These are phyloP conservation scores for Prosopis cineraria DNA, from an alignment of 306 rosid genomes.

Conservation along the genomic window DNA sequence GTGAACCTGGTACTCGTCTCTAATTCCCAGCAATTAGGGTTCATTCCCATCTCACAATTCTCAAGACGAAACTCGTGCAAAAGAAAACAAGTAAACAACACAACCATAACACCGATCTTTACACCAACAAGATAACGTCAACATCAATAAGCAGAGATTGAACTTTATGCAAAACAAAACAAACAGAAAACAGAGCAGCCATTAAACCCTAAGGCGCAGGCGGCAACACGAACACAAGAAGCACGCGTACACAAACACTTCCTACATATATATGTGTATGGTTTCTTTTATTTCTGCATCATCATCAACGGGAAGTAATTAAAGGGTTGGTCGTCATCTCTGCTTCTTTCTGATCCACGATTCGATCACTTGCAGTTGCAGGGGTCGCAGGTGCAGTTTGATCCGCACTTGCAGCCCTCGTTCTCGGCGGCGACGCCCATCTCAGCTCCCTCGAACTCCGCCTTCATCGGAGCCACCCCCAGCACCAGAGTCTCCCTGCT, in stretches of 20 bases:
- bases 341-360: slow-evolving; percentile 32
- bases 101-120: background rate
- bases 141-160: slow-evolving; percentile 38
- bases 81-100: background rate
- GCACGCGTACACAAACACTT: background rate
- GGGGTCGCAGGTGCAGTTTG: slow-evolving; percentile 74
- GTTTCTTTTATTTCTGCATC: slow-evolving; percentile 26
- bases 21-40: too few species aligned
- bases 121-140: background rate
- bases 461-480: slow-evolving; percentile 55
- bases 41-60: background rate
- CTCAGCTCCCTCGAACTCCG: slow-evolving; percentile 56
- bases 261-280: background rate
- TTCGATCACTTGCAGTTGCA: slow-evolving; percentile 69
- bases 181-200: slow-evolving; percentile 17
- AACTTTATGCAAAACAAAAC: slow-evolving; percentile 6
- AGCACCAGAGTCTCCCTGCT: slow-evolving; percentile 46
- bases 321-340: slow-evolving; percentile 30
- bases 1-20: too few species aligned
- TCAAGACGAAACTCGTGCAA: background rate
- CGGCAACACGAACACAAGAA: slow-evolving; percentile 18
- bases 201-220: background rate
- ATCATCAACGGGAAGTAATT: background rate
- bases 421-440: slow-evolving; percentile 53
- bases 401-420: slow-evolving; percentile 80